These are phyloP conservation scores for Backusella psychrophila DNA, from an alignment of 192 early-diverging fungal species.

Conservation along the genomic window DNA sequence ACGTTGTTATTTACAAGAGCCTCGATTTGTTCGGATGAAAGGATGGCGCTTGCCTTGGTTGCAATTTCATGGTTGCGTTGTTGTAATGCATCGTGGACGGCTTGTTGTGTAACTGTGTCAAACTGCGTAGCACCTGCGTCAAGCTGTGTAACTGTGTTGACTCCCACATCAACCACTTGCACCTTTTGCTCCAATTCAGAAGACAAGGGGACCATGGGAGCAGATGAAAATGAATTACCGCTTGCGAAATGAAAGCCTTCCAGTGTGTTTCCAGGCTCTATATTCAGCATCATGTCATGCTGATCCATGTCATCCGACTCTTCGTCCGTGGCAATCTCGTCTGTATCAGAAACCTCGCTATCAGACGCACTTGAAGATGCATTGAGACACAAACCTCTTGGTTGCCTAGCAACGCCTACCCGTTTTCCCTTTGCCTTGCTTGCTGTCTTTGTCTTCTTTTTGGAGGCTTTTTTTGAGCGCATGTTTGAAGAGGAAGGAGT, in stretches of 20 bases:
- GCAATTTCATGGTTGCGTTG: not conserved
- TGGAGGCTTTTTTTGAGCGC: not conserved
- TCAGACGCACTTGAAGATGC: not conserved
- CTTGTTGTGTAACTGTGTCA: not conserved
- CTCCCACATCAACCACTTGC: constrained; percentile 7
- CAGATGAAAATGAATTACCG: not conserved
- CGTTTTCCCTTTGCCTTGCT: constrained; percentile 1
- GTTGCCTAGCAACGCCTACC: constrained; percentile 6
- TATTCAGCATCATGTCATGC: not conserved
- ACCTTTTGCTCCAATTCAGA: constrained; percentile 20
- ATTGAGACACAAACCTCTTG: constrained; percentile 7
- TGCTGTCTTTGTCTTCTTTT: not conserved
- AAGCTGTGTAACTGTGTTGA: constrained; percentile 11
- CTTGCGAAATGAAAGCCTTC: not conserved
- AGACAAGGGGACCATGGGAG: constrained; percentile 10
- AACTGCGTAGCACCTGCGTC: not conserved
- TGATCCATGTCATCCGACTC: not conserved
- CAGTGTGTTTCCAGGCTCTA: not conserved
- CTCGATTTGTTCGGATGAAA: not conserved
- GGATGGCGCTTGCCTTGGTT: not conserved
- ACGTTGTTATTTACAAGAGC: not conserved
- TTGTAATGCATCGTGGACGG: not conserved
- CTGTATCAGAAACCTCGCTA: not conserved
- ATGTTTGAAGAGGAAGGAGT: not conserved
- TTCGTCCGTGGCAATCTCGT: not conserved